Conservation (phyloP, 2,329 filamentous ascomycete species). For the Cladosporium sp. region DNA sequence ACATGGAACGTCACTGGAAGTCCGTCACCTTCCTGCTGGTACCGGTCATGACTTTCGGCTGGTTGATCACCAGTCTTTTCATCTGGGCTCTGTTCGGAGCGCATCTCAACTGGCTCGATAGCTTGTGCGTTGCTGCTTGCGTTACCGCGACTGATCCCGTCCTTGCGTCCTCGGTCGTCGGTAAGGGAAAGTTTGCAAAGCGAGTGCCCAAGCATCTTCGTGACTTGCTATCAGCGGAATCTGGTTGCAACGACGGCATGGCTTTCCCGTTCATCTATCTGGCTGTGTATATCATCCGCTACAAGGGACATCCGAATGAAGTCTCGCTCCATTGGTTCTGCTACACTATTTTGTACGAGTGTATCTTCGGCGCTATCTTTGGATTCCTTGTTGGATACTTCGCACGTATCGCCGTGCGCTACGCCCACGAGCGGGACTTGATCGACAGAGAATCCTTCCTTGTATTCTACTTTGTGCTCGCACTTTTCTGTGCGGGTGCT, state of each 20-base stretch:
- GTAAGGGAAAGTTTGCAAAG: slow-evolving; percentile 98
- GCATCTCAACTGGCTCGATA: slow-evolving; percentile 83
- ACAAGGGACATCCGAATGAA: slow-evolving; percentile 66
- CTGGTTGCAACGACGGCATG: slow-evolving; percentile 99
- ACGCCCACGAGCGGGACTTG: slow-evolving; percentile 77
- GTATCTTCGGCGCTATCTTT: slow-evolving; percentile 85
- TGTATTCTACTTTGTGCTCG: slow-evolving; percentile 97
- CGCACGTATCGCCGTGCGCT: slow-evolving; percentile 87
- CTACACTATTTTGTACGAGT: slow-evolving; percentile 90
- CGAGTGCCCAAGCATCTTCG: slow-evolving; percentile 95
- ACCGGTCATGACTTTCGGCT: slow-evolving; percentile 97
- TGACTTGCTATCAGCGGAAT: slow-evolving; percentile 93
- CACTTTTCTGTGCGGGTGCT: slow-evolving; percentile 91
- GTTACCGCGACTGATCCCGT: slow-evolving; percentile 98
- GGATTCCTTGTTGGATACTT: slow-evolving; percentile 87
- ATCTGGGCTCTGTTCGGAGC: slow-evolving; percentile 85
- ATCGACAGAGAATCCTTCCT: slow-evolving; percentile 97
- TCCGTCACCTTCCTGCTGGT: slow-evolving; percentile 86
- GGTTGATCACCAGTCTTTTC: slow-evolving; percentile 88
- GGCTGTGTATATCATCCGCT: slow-evolving; percentile 84
- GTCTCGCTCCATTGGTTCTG: slow-evolving; percentile 87
- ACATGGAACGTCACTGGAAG: slow-evolving; percentile 98
- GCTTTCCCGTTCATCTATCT: slow-evolving; percentile 98
- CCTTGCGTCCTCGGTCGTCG: slow-evolving; percentile 93
- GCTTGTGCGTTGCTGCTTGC: slow-evolving; percentile 83